phyloP scores from a whole-genome alignment of 345 rosid genomes.

The Litchi chinensis region DNA sequence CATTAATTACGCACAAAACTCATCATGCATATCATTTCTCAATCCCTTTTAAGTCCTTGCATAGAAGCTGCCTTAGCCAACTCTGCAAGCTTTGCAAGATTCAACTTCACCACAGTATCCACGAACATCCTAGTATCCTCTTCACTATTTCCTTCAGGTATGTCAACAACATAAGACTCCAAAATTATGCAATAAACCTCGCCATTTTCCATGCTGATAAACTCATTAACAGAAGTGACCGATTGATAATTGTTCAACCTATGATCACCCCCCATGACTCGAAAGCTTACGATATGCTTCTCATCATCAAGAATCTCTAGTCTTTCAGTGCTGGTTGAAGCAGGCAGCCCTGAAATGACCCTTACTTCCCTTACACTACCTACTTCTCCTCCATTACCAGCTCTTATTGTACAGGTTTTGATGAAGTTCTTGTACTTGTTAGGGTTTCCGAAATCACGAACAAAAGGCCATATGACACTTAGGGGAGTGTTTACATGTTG shows the following conservation, averaged over 20 bases:
- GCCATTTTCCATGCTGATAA: not conserved
- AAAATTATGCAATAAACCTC: slow-evolving; percentile 9
- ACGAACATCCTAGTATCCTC: slow-evolving; percentile 18
- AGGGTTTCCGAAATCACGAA: slow-evolving; percentile 20
- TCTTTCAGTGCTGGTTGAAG: slow-evolving; percentile 14
- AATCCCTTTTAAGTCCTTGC: not conserved
- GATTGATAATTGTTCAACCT: slow-evolving; percentile 43
- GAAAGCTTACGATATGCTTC: slow-evolving; percentile 37
- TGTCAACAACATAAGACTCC: slow-evolving; percentile 17
- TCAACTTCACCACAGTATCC: slow-evolving; percentile 16
- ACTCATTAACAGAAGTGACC: slow-evolving; percentile 25
- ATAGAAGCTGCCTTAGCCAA: slow-evolving; percentile 8
- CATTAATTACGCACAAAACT: not conserved
- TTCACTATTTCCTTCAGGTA: slow-evolving; percentile 21
- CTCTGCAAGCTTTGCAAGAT: slow-evolving; percentile 19
- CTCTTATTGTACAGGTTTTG: slow-evolving; percentile 8
- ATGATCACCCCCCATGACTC: slow-evolving; percentile 41
- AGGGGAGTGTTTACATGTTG: slow-evolving; percentile 11
- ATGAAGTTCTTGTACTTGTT: slow-evolving; percentile 17
- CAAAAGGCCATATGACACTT: slow-evolving; percentile 2
- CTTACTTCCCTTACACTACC: slow-evolving; percentile 17
- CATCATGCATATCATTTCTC: not conserved
- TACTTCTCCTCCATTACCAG: slow-evolving; percentile 3
- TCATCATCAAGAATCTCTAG: slow-evolving; percentile 46
- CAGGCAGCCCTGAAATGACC: slow-evolving; percentile 13